Evolutionary conservation across 2,329 filamentous ascomycete species (phyloP).

Genomic region (Amesomyces nigricolor): DNA sequence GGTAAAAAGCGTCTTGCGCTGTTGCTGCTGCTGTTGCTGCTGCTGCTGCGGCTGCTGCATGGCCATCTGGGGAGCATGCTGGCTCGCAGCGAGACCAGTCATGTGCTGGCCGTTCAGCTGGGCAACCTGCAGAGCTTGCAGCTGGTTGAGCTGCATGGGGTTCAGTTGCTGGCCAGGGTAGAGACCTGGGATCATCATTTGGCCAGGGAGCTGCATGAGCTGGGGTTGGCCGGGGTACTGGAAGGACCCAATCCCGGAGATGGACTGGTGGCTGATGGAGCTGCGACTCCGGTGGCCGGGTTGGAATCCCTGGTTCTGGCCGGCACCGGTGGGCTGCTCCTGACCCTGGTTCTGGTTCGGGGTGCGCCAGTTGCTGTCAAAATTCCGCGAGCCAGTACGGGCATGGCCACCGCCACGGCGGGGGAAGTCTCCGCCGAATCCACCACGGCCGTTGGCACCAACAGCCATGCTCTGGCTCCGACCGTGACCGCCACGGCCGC

Average conservation of each 20-base stretch:
- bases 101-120: slow-evolving; percentile 74
- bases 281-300: slow-evolving; percentile 82
- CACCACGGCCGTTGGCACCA: slow-evolving; percentile 62
- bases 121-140: slow-evolving; percentile 86
- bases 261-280: slow-evolving; percentile 79
- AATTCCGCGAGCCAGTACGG: slow-evolving; percentile 82
- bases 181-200: slow-evolving; percentile 81
- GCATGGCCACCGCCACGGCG: slow-evolving; percentile 76
- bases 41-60: slow-evolving; percentile 66
- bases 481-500: slow-evolving; percentile 56
- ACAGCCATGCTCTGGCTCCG: slow-evolving; percentile 90
- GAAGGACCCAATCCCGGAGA: slow-evolving; percentile 78
- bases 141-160: slow-evolving; percentile 79
- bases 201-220: slow-evolving; percentile 77
- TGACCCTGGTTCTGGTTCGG: slow-evolving; percentile 64
- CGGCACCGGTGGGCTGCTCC: slow-evolving; percentile 44
- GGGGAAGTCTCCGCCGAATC: slow-evolving; percentile 57
- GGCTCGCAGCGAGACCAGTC: slow-evolving; percentile 61
- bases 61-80: slow-evolving; percentile 63
- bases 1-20: slow-evolving; percentile 97
- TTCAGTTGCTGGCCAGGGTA: slow-evolving; percentile 82
- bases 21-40: slow-evolving; percentile 61
- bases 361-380: slow-evolving; percentile 96
- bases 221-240: slow-evolving; percentile 85
- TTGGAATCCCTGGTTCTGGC: slow-evolving; percentile 71